Base-by-base conservation (phyloP, 768 basidiomycete species). In the Suillus alpinus region DNA sequence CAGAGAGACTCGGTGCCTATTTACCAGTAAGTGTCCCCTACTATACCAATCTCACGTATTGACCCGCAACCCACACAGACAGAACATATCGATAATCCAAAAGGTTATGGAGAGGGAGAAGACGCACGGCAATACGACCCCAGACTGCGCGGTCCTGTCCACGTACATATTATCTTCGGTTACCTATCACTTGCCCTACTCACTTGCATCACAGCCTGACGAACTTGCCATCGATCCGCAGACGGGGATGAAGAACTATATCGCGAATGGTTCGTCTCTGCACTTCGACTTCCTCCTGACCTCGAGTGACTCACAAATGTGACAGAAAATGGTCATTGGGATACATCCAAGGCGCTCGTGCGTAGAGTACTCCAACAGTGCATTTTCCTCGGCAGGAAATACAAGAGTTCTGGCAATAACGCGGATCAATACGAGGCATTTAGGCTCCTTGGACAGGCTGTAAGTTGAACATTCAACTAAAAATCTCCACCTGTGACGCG, bases 171-270 rank as follows among this genome's bases (percentile, higher is more conserved):
- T 39, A n/a, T 43, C n/a, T 50, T 36, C 32, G 26, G 2, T 3
- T 6, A 18, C 57, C 12, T 37, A n/a, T n/a, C n/a, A 12, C 50
- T 12, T 56, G 14, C 12, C 49, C 18, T 43, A 56, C 31, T 46
- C 49, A 58, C 52, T 4, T 49, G 41, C 12, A 44, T 10, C 16
- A 62, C 62, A 91, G 86, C 90, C 90, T 0, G 76, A 81, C 39
- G 95, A 98, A 68, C 79, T 96, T 0, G 89, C 95, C 66, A 80
- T 98, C 7, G 95, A 98, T 71, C 85, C 83, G 0, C 76, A 80
- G 14, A 92, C 90, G 0, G 95, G 94, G 2, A 95, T 98, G 94
- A 95, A 95, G 79, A 98, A 95, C 66, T 93, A 92, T 73, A 95
- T 95, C 62, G 92, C 92, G 0, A 95, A 95, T 71, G 85, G 86